Evolutionary conservation across 148 eudicot species (phyloP), one percentile per base, ranked within the genome.

Genomic region (Camellia sinensis): DNA sequence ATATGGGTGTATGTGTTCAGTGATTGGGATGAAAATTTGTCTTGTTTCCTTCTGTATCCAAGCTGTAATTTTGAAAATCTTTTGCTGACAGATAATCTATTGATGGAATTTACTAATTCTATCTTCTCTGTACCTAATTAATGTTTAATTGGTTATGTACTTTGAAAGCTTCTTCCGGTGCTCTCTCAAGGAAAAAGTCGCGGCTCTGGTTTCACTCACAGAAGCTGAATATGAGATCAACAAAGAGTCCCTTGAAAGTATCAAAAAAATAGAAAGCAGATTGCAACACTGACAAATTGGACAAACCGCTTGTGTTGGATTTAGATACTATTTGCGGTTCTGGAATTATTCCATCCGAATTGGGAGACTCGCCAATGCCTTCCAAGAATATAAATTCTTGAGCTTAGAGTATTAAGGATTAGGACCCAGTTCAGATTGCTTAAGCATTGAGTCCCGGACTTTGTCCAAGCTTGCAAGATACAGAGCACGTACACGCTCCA

Each of bases 341-440:
- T 10, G 53, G 73, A 71, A 79, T 76, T 53, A 61, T 46, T 61
- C 44, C 8, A 81, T 79, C 48, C 59, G 43, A 0, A 81, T 79
- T 0, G 83, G 85, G 21, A 86, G 85, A 3, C 66, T 80, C 3
- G 81, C 85, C 0, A 71, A 63, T 56, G 61, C 63, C 68, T 78
- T 83, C 65, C 82, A 85, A 40, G 41, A 67, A 78, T 53, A 87
- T 44, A 82, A 72, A 29, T 82, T 82, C 88, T 84, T 76, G 74
- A 89, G 82, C 80, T 80, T 82, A 43, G 88, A 84, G 43, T 89
- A 87, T 68, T 87, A 83, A 14, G 89, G 83, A n/a, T 87, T 86
- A 0, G 89, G 87, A 19, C 85, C 91, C 2, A 87, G 86, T 12
- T 84, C 81, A 17, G 8, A 1, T 9, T 1, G 75, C 75, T n/a